Base-by-base conservation (phyloP, 371 early-diverging fungal species). In the Funneliformis caledonium region DNA sequence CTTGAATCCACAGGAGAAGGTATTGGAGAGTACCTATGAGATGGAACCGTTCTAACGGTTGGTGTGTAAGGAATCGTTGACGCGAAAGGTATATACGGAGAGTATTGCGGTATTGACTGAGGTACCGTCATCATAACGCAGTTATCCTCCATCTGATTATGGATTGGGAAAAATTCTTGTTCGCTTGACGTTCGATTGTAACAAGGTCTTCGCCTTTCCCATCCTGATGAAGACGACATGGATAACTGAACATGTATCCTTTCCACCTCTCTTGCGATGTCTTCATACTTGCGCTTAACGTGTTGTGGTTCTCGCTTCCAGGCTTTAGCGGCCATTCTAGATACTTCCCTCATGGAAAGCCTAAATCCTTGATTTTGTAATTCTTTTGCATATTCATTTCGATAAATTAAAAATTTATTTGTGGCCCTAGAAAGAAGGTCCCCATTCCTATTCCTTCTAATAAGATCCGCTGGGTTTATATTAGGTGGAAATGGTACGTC, bases 341-440 rank as follows among this genome's bases (percentile, higher is more conserved):
- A 77, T 45, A 77, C 77, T 47, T 60, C 59, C n/a, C 77, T 60
- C 77, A 77, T 77, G 7, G 77, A 77, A 0, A 77, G n/a, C n/a
- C 47, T 64, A 64, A 31, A 77, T 10, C 77, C 77, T 64, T 64
- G 64, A 11, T 64, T 64, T 31, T 22, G 33, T 47, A 70, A 70
- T 22, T 60, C 77, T 77, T 77, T 77, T 0, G 77, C 62, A 26
- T 77, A 77, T 77, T 77, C 64, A 77, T 64, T 77, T 7, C 77
- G 77, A 64, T 77, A 77, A 19, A 77, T 77, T 47, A 77, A 77
- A 47, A 77, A 77, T 45, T 77, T 77, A 31, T 77, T 77, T 64
- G 77, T 77, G 4, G 64, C 61, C 22, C 77, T 60, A 22, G 77
- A 47, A 26, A 60, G 52, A 9, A 77, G 48, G 5, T 64, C 65